Percentiles rank a stretch among this genome's conserved stretches.
phyloP scores from a whole-genome alignment of 2,329 filamentous ascomycete species.

The Paracamarosporium sp. region DNA sequence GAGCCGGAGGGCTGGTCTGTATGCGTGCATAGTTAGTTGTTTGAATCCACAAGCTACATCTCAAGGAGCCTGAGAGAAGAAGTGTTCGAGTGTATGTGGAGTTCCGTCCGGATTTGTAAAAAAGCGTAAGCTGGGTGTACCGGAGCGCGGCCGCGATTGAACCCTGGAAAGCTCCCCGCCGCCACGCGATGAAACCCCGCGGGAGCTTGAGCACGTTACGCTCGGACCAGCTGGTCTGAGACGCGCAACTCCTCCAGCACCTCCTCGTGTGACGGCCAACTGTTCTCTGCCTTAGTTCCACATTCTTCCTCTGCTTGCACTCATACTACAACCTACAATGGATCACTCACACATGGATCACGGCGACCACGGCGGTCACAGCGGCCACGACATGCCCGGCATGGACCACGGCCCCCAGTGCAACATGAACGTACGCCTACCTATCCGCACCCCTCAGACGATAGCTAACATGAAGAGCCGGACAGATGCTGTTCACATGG shows the following conservation, averaged over 20 bases:
- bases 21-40: slow-evolving; percentile 23
- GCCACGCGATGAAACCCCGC: slow-evolving; percentile 19
- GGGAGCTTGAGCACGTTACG: slow-evolving; percentile 5
- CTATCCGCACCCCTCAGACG: background rate
- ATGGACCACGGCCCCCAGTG: slow-evolving; percentile 65
- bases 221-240: slow-evolving; percentile 11
- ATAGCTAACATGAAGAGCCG: slow-evolving; percentile 3
- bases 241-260: background rate
- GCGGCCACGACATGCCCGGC: slow-evolving; percentile 61
- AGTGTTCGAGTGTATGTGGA: too few species aligned
- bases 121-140: background rate
- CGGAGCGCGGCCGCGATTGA: slow-evolving; percentile 17
- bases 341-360: slow-evolving; percentile 43
- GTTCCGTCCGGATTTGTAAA: background rate
- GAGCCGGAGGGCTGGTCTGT: slow-evolving; percentile 21
- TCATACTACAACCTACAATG: slow-evolving; percentile 17
- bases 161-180: background rate
- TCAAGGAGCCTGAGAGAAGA: too few species aligned
- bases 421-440: slow-evolving; percentile 81
- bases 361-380: slow-evolving; percentile 60
- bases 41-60: slow-evolving; percentile 6
- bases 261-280: background rate
- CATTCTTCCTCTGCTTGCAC: background rate
- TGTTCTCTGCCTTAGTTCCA: slow-evolving; percentile 2
- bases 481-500: slow-evolving; percentile 98